Percentiles rank a stretch among this genome's conserved stretches.
phyloP scores from a whole-genome alignment of 2,329 filamentous ascomycete species.

The Calonectria honghensis region DNA sequence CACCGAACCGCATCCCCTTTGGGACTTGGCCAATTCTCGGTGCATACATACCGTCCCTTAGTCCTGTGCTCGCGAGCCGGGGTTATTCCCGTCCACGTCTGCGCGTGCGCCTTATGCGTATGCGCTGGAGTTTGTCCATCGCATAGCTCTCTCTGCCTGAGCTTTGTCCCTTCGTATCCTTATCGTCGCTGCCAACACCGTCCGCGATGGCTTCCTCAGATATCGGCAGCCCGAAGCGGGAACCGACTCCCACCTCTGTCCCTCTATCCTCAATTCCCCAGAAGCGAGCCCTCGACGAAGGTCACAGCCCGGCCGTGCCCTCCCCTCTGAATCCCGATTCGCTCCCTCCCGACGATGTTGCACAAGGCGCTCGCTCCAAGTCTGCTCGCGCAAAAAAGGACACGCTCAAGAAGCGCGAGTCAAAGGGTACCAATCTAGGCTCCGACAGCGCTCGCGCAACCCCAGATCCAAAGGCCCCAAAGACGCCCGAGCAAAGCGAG shows the following conservation, averaged over 20 bases:
- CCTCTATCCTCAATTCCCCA: slow-evolving; percentile 73
- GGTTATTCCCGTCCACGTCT: background rate
- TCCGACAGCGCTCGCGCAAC: slow-evolving; percentile 72
- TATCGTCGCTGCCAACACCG: background rate
- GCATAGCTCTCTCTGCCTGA: background rate
- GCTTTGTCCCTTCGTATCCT: slow-evolving; percentile 27
- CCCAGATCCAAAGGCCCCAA: slow-evolving; percentile 71
- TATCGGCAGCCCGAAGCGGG: slow-evolving; percentile 62
- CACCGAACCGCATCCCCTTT: slow-evolving; percentile 13
- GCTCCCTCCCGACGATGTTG: slow-evolving; percentile 67
- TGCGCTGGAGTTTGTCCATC: slow-evolving; percentile 11
- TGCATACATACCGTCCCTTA: slow-evolving; percentile 11
- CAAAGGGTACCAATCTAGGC: slow-evolving; percentile 68
- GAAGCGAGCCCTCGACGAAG: slow-evolving; percentile 81
- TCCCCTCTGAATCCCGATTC: slow-evolving; percentile 82
- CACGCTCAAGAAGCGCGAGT: slow-evolving; percentile 80
- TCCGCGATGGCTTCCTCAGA: slow-evolving; percentile 60
- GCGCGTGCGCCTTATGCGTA: background rate
- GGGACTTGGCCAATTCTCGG: slow-evolving; percentile 24
- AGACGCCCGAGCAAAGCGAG: slow-evolving; percentile 65
- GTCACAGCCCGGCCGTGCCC: slow-evolving; percentile 81
- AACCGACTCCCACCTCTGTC: slow-evolving; percentile 62
- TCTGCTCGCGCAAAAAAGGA: slow-evolving; percentile 77
- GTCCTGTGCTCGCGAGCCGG: slow-evolving; percentile 5
- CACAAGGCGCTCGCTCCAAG: slow-evolving; percentile 59